phyloP scores from a whole-genome alignment of 192 early-diverging fungal species.

The Umbelopsis sp. region DNA sequence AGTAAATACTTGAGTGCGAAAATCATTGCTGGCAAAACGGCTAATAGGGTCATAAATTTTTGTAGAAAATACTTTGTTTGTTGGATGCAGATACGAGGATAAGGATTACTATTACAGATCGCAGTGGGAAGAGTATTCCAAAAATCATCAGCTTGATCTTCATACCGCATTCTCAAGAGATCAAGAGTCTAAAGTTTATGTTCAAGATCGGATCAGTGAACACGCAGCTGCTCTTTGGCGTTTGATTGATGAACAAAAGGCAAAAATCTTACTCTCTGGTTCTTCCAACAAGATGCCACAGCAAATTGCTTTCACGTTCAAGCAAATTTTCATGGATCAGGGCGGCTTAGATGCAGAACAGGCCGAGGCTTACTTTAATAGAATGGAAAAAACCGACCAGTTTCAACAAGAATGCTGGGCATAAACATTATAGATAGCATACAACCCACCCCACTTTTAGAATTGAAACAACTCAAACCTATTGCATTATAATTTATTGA shows the following conservation, averaged over 20 bases:
- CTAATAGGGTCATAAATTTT: neutral
- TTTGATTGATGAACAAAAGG: constrained; percentile 57
- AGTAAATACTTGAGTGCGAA: constrained; percentile 10
- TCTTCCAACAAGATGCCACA: constrained; percentile 77
- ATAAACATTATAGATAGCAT: constrained; percentile 26
- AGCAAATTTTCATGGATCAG: constrained; percentile 51
- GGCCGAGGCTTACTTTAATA: constrained; percentile 61
- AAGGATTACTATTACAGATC: constrained; percentile 77
- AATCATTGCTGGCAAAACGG: neutral
- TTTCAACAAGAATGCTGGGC: constrained; percentile 92
- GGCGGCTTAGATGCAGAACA: constrained; percentile 56
- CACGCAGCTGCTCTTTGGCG: constrained; percentile 66
- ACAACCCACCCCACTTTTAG: too few species aligned
- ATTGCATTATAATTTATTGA: too few species aligned
- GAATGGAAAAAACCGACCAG: constrained; percentile 64
- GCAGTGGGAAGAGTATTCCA: constrained; percentile 63
- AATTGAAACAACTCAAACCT: too few species aligned
- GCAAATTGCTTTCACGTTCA: constrained; percentile 68
- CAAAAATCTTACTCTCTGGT: constrained; percentile 74
- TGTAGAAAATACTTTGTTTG: constrained; percentile 75
- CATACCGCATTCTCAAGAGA: constrained; percentile 90
- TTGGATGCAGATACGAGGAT: constrained; percentile 75
- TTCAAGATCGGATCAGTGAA: constrained; percentile 72
- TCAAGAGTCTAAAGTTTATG: constrained; percentile 79
- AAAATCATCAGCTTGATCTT: constrained; percentile 55